These are phyloP conservation scores for Dactylorhiza incarnata DNA, from an alignment of 106 monocot genomes.

Conservation along the genomic window DNA sequence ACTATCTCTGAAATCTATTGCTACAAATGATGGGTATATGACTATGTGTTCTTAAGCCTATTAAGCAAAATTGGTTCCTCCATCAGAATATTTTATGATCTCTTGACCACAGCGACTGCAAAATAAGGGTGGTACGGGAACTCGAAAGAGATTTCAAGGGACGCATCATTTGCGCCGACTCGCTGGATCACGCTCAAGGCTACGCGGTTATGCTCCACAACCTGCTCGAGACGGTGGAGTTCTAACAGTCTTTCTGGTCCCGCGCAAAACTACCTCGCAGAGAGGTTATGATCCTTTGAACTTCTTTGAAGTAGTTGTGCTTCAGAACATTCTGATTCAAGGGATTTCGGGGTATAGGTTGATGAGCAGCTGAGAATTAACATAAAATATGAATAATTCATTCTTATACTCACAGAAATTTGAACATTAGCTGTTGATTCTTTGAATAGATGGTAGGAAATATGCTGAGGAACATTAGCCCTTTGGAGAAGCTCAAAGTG, in stretches of 20 bases:
- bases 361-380: background rate
- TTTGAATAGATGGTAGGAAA: constrained; percentile 64
- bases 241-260: constrained; percentile 55
- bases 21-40: constrained; percentile 10
- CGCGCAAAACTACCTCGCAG: constrained; percentile 58
- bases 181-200: constrained; percentile 68
- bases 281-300: constrained; percentile 42
- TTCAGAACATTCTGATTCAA: constrained; percentile 36
- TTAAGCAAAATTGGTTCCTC: constrained; percentile 32
- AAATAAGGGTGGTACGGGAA: constrained; percentile 78
- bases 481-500: constrained; percentile 91
- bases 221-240: constrained; percentile 73
- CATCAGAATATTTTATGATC: constrained; percentile 28
- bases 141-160: constrained; percentile 62
- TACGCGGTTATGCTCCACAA: constrained; percentile 75
- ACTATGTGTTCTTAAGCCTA: constrained; percentile 6
- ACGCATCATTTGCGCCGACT: constrained; percentile 42
- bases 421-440: constrained; percentile 51
- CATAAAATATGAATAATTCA: background rate
- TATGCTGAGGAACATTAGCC: constrained; percentile 75
- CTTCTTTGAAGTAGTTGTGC: constrained; percentile 71
- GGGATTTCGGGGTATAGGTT: background rate
- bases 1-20: background rate
- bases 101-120: constrained; percentile 74
- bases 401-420: constrained; percentile 52